These are phyloP conservation scores for Kodamaea derodonti DNA, from an alignment of 1,139 yeast species.

Conservation along the genomic window DNA sequence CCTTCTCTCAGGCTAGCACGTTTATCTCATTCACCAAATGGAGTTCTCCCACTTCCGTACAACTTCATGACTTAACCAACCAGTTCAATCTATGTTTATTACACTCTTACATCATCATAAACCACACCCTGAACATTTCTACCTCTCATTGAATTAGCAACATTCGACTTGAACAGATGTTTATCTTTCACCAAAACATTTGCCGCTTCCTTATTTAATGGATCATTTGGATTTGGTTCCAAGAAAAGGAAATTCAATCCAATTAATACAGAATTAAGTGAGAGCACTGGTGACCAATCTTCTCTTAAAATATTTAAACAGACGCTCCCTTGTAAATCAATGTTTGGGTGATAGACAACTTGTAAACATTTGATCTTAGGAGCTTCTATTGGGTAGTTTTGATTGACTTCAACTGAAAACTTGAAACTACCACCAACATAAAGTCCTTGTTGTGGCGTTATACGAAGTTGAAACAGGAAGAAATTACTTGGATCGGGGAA, in stretches of 20 bases:
- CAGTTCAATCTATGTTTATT: too few relatives aligned
- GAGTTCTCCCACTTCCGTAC: too few relatives aligned
- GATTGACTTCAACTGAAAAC: constrained; percentile 62
- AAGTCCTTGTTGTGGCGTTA: constrained; percentile 77
- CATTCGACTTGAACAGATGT: constrained; percentile 54
- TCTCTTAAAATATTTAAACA: constrained; percentile 88
- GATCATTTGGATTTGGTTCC: constrained; percentile 91
- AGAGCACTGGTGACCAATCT: constrained; percentile 95
- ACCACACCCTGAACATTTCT: constrained; percentile 52
- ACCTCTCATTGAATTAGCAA: constrained; percentile 68
- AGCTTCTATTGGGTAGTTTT: constrained; percentile 87
- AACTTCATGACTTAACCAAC: too few relatives aligned
- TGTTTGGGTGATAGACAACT: constrained; percentile 89
- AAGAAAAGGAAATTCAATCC: constrained; percentile 83
- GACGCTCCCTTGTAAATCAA: constrained; percentile 84
- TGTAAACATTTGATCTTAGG: constrained; percentile 75
- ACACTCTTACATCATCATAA: constrained; percentile 74
- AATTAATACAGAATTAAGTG: constrained; percentile 73
- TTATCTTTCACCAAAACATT: constrained; percentile 60
- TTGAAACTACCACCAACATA: constrained; percentile 66
- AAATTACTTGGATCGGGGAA: constrained; percentile 56
- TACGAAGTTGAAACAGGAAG: constrained; percentile 56
- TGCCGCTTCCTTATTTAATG: constrained; percentile 89
- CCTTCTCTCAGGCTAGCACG: too few relatives aligned
- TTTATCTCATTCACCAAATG: too few relatives aligned